These are phyloP conservation scores for Rostrohypoxylon terebratum DNA, from an alignment of 495 filamentous ascomycete species.

Conservation along the genomic window DNA sequence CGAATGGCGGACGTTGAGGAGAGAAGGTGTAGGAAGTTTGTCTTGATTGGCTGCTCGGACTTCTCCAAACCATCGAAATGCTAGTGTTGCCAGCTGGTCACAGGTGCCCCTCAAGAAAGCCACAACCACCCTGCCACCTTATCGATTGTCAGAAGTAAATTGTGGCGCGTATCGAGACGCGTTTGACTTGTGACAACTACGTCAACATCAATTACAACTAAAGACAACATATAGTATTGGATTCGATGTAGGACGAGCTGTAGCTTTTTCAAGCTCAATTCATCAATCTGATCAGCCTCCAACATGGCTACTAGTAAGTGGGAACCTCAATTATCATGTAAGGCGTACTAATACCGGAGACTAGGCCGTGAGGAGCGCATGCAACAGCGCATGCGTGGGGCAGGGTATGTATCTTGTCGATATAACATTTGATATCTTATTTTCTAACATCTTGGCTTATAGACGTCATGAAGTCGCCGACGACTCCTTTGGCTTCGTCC, in stretches of 20 bases:
- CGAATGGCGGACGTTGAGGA: not conserved
- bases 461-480: constrained; percentile 62
- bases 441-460: constrained; percentile 21
- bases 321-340: not conserved
- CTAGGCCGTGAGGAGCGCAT: constrained; percentile 62
- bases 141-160: constrained; percentile 18
- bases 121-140: not conserved
- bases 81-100: not conserved
- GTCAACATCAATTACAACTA: constrained; percentile 2
- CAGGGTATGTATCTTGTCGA: constrained; percentile 50
- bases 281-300: not conserved
- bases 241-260: not conserved
- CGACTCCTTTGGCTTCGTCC: constrained; percentile 58
- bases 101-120: not conserved
- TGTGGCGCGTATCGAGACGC: constrained; percentile 42
- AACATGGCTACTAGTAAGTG: constrained; percentile 49
- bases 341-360: constrained; percentile 39
- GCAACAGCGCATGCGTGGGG: constrained; percentile 64
- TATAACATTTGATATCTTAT: not conserved
- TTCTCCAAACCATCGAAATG: not conserved
- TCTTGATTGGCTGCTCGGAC: not conserved
- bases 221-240: not conserved
- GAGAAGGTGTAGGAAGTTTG: not conserved
- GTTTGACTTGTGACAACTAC: constrained; percentile 20
- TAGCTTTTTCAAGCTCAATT: not conserved